Percentiles rank a stretch among this genome's conserved stretches.
These are phyloP conservation scores for Camelina hispida DNA, from an alignment of 345 rosid species.

Conservation along the genomic window DNA sequence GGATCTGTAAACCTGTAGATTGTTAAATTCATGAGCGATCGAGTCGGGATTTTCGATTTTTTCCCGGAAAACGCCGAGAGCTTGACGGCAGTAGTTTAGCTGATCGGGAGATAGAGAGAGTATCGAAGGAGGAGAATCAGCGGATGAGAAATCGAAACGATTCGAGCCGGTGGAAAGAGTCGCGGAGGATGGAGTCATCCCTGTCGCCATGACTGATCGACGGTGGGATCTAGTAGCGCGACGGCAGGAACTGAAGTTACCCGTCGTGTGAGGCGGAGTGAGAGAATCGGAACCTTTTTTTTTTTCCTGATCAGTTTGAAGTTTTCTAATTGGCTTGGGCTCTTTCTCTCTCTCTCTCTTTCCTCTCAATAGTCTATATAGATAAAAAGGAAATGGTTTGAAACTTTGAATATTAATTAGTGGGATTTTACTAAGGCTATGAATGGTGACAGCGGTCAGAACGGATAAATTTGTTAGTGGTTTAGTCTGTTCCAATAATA, in stretches of 20 bases:
- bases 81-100: constrained; percentile 61
- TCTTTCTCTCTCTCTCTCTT: not conserved
- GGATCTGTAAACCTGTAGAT: constrained; percentile 59
- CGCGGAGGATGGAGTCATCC: constrained; percentile 28
- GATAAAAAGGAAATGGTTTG: not conserved
- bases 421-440: not conserved
- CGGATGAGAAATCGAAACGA: constrained; percentile 53
- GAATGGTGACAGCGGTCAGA: too few species aligned
- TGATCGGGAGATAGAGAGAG: constrained; percentile 65
- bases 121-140: constrained; percentile 61
- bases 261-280: constrained; percentile 52
- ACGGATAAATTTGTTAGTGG: too few species aligned
- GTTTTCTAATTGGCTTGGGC: not conserved
- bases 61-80: constrained; percentile 56
- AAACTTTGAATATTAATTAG: not conserved
- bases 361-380: not conserved
- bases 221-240: constrained; percentile 52
- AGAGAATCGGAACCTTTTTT: constrained; percentile 19
- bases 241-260: constrained; percentile 58
- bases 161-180: constrained; percentile 12
- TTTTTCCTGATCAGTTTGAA: not conserved
- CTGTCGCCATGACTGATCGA: constrained; percentile 59
- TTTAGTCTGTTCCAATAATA: too few species aligned
- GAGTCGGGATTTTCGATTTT: constrained; percentile 51
- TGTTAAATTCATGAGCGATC: constrained; percentile 62